phyloP scores from a whole-genome alignment of 2,329 filamentous ascomycete genomes.

The Magnaporthiopsis incrustans region DNA sequence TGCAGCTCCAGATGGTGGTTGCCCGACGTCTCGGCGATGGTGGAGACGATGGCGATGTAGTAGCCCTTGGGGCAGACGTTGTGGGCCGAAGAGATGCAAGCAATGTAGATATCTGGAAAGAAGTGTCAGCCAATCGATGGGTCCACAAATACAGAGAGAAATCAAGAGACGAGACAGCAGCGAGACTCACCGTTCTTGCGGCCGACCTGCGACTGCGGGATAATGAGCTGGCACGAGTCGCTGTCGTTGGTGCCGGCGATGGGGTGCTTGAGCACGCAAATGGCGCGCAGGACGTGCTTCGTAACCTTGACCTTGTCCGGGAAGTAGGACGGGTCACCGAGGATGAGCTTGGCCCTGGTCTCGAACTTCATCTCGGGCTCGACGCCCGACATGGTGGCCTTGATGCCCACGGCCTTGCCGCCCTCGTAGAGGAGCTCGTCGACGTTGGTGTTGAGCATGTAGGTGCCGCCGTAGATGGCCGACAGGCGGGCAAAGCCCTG shows the following conservation, averaged over 20 bases:
- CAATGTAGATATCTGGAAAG: constrained; percentile 81
- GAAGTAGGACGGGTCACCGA: constrained; percentile 97
- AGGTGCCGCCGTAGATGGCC: constrained; percentile 96
- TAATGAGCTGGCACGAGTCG: constrained; percentile 92
- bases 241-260: constrained; percentile 79
- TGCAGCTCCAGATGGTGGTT: constrained; percentile 96
- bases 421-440: constrained; percentile 83
- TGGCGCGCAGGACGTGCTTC: constrained; percentile 88
- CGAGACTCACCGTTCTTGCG: constrained; percentile 75
- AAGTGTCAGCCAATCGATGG: background rate
- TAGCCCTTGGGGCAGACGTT: constrained; percentile 99
- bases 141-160: background rate
- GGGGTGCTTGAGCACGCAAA: constrained; percentile 95
- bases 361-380: constrained; percentile 85
- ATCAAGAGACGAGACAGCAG: background rate
- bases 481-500: constrained; percentile 96
- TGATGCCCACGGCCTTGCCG: constrained; percentile 86
- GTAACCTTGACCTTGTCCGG: constrained; percentile 77
- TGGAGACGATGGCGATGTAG: constrained; percentile 97
- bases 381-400: constrained; percentile 88
- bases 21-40: constrained; percentile 81
- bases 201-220: constrained; percentile 94
- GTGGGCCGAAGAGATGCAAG: constrained; percentile 89
- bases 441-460: constrained; percentile 96
- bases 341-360: constrained; percentile 92